Evolutionary conservation across 345 rosid species (phyloP), one percentile per base, ranked within the genome.

Genomic region (Lepidium aucheri): DNA sequence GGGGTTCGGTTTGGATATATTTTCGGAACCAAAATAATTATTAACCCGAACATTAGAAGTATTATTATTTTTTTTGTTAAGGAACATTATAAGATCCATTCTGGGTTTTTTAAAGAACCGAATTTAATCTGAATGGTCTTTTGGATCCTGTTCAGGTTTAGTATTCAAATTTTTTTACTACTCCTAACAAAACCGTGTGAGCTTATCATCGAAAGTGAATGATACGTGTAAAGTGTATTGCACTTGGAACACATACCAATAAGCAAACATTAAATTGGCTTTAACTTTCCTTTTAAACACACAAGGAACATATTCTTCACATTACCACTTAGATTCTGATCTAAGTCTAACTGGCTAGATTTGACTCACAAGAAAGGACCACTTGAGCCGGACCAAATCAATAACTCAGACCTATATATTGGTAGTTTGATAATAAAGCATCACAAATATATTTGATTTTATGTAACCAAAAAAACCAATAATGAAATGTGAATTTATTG

Each of bases 261-360:
- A 60, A 60, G 40, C 47, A 70, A 61, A 61, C 46, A 70, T 35
- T 53, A 15, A 54, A 12, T 70, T 63, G 69, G 63, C 57, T 62
- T 70, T 70, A 53, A 70, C 56, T 61, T 70, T 22, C 54, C 63
- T 53, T 43, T 33, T 45, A 22, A 45, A 53, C 57, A 62, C 69
- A 70, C 41, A 62, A 16, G 36, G 16, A 63, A 53, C 68, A 70
- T 70, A 24, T 71, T 71, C 63, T 53, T 63, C 43, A 63, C 63
- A 54, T 70, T 63, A 17, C 63, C 44, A 12, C 53, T 55, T 39
- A 16, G 47, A 53, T 71, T 63, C 52, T 70, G 14, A 38, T 32
- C 7, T 16, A 10, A 8, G 10, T 41, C 33, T 5, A 16, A 60
- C 34, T 60, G 24, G 11, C 16, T 53, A 40, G 8, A 50, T 32